phyloP scores from a whole-genome alignment of 495 filamentous ascomycete genomes.

The Darksidea phi region DNA sequence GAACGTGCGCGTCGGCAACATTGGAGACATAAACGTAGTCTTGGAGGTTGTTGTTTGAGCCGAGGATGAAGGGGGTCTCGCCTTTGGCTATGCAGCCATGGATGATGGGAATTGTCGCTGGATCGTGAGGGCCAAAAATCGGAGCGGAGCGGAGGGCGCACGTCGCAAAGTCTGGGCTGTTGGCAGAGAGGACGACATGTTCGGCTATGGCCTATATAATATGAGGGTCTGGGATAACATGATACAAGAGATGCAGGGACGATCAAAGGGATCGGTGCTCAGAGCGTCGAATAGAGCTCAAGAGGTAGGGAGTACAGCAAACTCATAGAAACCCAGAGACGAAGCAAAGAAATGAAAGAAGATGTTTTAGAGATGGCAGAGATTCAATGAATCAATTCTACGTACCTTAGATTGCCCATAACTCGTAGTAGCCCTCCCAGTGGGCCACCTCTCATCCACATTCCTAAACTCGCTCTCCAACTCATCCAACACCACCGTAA shows the following conservation, averaged over 20 bases:
- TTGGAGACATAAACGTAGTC: constrained; percentile 64
- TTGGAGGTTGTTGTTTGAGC: constrained; percentile 57
- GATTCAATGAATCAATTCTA: neutral
- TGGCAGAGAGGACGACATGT: constrained; percentile 53
- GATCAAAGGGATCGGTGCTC: no score
- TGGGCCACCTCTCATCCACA: constrained; percentile 56
- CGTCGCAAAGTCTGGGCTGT: constrained; percentile 48
- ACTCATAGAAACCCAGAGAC: no score
- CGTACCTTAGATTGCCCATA: constrained; percentile 62
- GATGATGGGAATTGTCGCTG: constrained; percentile 53
- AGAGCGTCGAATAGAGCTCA: no score
- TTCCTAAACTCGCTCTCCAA: constrained; percentile 53
- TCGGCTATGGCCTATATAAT: constrained; percentile 46
- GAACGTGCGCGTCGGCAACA: constrained; percentile 60
- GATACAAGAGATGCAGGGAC: no score
- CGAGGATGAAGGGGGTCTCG: constrained; percentile 59
- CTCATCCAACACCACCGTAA: constrained; percentile 58
- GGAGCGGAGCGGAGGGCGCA: constrained; percentile 59
- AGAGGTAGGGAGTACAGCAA: no score
- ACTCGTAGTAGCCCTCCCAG: constrained; percentile 49
- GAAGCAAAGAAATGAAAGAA: neutral
- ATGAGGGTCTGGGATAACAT: neutral
- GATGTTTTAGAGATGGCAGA: neutral
- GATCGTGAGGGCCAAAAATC: constrained; percentile 58
- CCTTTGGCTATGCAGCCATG: constrained; percentile 56